Conservation (phyloP, 441 rosid species). For the Dalechampia spathulata region DNA sequence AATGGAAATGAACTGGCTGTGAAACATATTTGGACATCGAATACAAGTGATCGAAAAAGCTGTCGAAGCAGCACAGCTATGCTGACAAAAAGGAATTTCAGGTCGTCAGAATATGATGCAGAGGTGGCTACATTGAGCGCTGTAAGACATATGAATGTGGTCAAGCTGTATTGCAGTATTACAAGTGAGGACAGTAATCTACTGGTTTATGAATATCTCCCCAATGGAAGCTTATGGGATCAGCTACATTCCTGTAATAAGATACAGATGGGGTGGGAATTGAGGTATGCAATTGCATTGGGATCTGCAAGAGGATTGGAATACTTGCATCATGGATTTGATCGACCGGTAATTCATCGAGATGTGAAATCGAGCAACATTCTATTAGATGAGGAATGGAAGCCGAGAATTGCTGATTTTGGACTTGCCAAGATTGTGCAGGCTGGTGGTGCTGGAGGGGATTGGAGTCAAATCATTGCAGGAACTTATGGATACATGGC, state of each 20-base stretch:
- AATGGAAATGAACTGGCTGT: conserved; percentile 72
- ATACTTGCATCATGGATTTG: conserved; percentile 84
- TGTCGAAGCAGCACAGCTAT: conserved; percentile 48
- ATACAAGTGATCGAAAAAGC: conserved; percentile 21
- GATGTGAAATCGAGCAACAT: conserved; percentile 93
- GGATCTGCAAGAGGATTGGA: conserved; percentile 83
- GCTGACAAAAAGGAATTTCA: conserved; percentile 29
- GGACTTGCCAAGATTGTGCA: conserved; percentile 88
- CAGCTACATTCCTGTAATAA: conserved; percentile 50
- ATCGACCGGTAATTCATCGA: conserved; percentile 71
- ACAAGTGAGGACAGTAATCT: conserved; percentile 86
- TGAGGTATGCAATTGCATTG: conserved; percentile 61
- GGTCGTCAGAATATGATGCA: conserved; percentile 58
- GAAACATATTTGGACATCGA: conserved; percentile 59
- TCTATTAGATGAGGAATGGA: conserved; percentile 71
- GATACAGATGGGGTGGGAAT: conserved; percentile 66
- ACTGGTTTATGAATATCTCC: conserved; percentile 80
- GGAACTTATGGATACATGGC: conserved; percentile 94
- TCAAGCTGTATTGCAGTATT: conserved; percentile 81
- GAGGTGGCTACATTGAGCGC: conserved; percentile 83
- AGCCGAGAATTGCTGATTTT: conserved; percentile 92
- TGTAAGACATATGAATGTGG: conserved; percentile 80
- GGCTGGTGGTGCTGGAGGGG: conserved; percentile 33
- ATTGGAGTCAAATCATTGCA: conserved; percentile 61
- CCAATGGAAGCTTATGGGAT: conserved; percentile 94